Conservation (phyloP, 1,139 yeast genomes). For the Kodamaea plutei region DNA sequence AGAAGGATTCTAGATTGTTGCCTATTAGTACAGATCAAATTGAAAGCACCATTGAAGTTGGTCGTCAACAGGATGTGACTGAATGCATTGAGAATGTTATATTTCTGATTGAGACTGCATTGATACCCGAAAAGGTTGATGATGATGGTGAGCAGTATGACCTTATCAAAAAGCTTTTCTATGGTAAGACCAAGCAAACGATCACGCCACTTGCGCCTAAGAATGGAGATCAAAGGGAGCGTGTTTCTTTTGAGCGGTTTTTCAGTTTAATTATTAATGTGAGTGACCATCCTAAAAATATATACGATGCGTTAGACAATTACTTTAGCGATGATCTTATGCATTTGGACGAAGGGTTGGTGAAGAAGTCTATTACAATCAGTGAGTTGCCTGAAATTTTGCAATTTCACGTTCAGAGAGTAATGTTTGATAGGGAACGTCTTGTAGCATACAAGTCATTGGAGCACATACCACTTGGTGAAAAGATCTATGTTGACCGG, state of each 20-base stretch:
- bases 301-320: constrained; percentile 86
- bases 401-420: constrained; percentile 92
- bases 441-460: constrained; percentile 76
- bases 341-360: constrained; percentile 67
- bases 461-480: constrained; percentile 78
- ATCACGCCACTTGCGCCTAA: constrained; percentile 30
- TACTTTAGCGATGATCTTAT: constrained; percentile 76
- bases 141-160: constrained; percentile 82
- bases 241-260: constrained; percentile 74
- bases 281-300: constrained; percentile 81
- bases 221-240: constrained; percentile 46
- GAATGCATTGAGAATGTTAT: constrained; percentile 94
- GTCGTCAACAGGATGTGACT: constrained; percentile 95
- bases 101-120: constrained; percentile 90
- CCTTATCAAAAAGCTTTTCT: constrained; percentile 71
- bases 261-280: constrained; percentile 79
- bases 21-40: constrained; percentile 59
- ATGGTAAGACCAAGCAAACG: constrained; percentile 56
- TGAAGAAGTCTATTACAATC: constrained; percentile 69
- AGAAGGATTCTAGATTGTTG: constrained; percentile 20
- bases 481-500: constrained; percentile 77
- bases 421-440: constrained; percentile 74
- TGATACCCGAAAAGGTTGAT: constrained; percentile 60
- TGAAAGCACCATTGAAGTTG: constrained; percentile 71
- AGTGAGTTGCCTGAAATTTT: constrained; percentile 71